A percentile compares a stretch with the other conserved stretches of the same genome.
Evolutionary conservation across 139 green algal genomes (phyloP).

Genomic region (Asterochloris erici): DNA sequence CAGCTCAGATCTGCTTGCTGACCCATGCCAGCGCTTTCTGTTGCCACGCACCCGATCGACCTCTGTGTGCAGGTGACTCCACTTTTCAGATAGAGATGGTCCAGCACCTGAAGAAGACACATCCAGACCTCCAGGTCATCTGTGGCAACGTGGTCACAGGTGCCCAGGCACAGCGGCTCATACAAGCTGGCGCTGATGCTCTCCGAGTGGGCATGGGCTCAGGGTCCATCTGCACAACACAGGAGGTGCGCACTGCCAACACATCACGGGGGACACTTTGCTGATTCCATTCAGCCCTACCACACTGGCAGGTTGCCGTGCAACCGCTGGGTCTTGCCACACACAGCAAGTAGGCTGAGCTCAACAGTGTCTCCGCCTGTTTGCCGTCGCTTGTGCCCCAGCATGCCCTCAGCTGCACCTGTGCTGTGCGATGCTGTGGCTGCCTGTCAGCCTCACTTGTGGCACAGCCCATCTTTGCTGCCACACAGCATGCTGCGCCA

Average conservation of each 20-base stretch:
- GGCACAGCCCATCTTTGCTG: too few species aligned
- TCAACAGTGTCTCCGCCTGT: too few species aligned
- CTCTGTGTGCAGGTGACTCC: constrained; percentile 64
- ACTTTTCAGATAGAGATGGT: constrained; percentile 93
- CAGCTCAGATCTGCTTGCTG: neutral
- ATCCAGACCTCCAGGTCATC: constrained; percentile 92
- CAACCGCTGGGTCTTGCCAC: too few species aligned
- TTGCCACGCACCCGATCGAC: neutral
- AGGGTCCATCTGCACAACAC: constrained; percentile 98
- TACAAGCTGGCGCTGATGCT: constrained; percentile 70
- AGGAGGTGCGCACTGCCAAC: constrained; percentile 55
- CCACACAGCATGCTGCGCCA: too few species aligned
- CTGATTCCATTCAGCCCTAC: too few species aligned
- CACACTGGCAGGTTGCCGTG: too few species aligned
- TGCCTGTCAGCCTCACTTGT: too few species aligned
- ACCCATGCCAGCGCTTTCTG: neutral
- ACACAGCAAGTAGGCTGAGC: too few species aligned
- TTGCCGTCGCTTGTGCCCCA: too few species aligned
- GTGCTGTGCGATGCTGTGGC: too few species aligned
- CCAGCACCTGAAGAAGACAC: constrained; percentile 77
- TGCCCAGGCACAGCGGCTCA: constrained; percentile 34
- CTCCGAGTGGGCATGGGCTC: constrained; percentile 93
- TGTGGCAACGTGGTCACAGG: constrained; percentile 91
- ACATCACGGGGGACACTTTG: too few species aligned
- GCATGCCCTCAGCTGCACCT: too few species aligned